Evolutionary conservation across 495 filamentous ascomycete species (phyloP), one percentile per base, ranked within the genome.

Genomic region (Talaromyces stipitatus): DNA sequence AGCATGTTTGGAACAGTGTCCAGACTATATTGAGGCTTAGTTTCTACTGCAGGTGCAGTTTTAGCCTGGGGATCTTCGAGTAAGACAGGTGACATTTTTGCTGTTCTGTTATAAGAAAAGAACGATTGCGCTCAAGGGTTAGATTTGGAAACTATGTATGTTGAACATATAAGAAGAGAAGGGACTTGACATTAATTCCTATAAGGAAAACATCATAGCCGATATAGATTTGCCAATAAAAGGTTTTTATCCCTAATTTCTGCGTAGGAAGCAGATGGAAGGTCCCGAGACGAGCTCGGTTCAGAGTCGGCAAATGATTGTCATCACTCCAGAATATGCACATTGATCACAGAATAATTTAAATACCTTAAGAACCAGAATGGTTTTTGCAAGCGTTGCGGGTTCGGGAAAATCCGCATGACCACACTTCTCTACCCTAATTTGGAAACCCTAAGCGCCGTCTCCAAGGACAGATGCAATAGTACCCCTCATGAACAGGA

Each of bases 1-100:
- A 72, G 69, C 38, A 67, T 66, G 48, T 66, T 56, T 50, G 45
- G 18, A 12, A 48, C 45, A 1, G 45, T 36, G 32, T 36, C 32
- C 32, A 14, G 32, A 4, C 32, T 14, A 36, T 36, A 48, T 26
- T 48, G 18, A 6, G 45, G 11, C 18, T 48, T 1, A 16, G 33
- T 48, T 23, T 12, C 22, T 3, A 20, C 18, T 3, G 45, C 14
- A n/a, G 45, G 20, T 11, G 45, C 45, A 4, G 24, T 48, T n/a
- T 48, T 48, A 22, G 45, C 18, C 11, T 23, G 18, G 20, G 3
- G 3, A 10, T 14, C 45, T 23, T 48, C 45, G 1, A 36, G 12
- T 36, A 36, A n/a, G 4, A 36, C 32, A 36, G 32, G 12, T 4
- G 32, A 36, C 32, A 36, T 36, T 12, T 33, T 33, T 1, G 11